Base-by-base conservation (phyloP, 257 asterid species). In the Penstemon eatonii region DNA sequence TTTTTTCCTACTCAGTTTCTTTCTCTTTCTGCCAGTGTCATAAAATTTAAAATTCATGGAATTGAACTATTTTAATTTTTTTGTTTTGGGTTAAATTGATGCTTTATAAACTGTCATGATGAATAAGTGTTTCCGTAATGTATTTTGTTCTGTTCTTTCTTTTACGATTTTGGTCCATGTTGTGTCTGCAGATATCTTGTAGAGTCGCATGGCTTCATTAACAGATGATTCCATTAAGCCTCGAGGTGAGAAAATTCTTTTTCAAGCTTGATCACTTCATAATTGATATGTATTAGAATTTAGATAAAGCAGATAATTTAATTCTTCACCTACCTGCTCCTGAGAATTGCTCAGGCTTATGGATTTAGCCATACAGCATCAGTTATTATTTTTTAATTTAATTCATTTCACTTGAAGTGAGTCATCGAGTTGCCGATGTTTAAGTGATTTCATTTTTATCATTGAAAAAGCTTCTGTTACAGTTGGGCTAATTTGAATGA, bases 151-250 rank as follows among this genome's bases (percentile, higher is more conserved):
- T 25, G 33, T 25, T 25, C 33, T 25, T 42, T 69, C 5, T 36
- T 57, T 45, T 12, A 25, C 43, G 36, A 43, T 7, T 63, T 77
- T 43, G 61, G 37, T 46, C 60, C 19, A 4, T 65, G 37, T 50
- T n/a, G 25, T 61, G 40, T 56, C 50, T 62, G 69, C 58, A 54
- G 70, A 65, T 44, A 69, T 60, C 51, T 74, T 63, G 79, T 73
- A 77, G 83, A 58, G 63, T 52, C 33, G 41, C 57, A 89, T 82
- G 95, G 84, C 85, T 79, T 78, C 80, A 47, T 63, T 66, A 57
- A 67, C 74, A 13, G 74, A 77, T 76, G 75, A 77, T 75, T 79
- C 84, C 53, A 77, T 85, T 53, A 77, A 84, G 69, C 81, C 91
- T 58, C 81, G 82, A 78, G 97, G 96, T 88, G 69, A 73, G 67